Base-by-base conservation (phyloP, 1,284 basidiomycete species). In the Cryptococcus sp. region DNA sequence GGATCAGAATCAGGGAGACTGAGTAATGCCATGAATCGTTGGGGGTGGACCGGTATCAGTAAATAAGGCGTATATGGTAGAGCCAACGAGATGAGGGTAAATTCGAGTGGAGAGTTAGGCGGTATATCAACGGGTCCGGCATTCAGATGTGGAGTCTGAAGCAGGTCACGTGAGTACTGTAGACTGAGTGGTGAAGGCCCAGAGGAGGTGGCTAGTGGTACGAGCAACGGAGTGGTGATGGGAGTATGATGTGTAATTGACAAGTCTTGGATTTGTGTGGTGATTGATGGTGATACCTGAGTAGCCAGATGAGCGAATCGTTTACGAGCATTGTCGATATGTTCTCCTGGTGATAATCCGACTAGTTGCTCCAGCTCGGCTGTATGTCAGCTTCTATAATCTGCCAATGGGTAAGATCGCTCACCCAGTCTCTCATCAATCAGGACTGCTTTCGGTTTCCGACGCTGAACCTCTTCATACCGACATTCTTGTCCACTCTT, bases 391-490 rank as follows among this genome's bases (percentile, higher is more conserved):
- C 40, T 13, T n/a, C n/a, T n/a, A n/a, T n/a, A n/a, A n/a, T n/a
- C n/a, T n/a, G n/a, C 32, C 21, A 11, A 37, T 19, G 13, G 45
- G 18, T 11, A 45, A 23, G 10, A n/a, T 16, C n/a, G 50, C 65
- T 51, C 34, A 63, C 66, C 58, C 32, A 68, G 56, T 36, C 66
- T 53, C 42, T 68, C 66, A 41, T 68, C 66, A 16, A 68, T 48
- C n/a, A 66, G 34, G 4, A 57, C 55, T 10, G 55, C 50, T 25
- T 59, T 45, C 4, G 66, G 62, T 47, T 63, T 63, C 22, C 53
- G 54, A 4, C 57, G 48, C 25, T 49, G 59, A 4, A 66, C 45
- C 44, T 68, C 66, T 46, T 66, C 62, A 40, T 66, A 63, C 11
- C 56, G 49, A 49, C 66, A 68, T 1, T 66, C 64, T 2, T 54